Evolutionary conservation across 768 basidiomycete genomes (phyloP).

Genomic region (Imleria badia): DNA sequence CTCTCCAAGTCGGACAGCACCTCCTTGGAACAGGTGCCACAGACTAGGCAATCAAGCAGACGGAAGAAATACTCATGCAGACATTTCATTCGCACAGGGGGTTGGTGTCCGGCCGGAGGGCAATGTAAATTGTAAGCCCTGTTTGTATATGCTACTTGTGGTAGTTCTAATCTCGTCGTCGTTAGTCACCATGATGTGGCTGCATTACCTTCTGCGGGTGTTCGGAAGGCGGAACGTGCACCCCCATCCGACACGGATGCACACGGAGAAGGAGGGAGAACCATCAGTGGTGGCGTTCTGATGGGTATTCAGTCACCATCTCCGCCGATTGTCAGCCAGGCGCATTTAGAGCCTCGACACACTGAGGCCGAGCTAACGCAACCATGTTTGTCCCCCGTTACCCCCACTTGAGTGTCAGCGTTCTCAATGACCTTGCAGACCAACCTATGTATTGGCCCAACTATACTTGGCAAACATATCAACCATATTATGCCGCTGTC

Average conservation of each 20-base stretch:
- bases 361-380: constrained; percentile 32
- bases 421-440: constrained; percentile 8
- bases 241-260: constrained; percentile 4
- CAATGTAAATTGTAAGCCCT: constrained; percentile 42
- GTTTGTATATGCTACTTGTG: not conserved
- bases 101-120: constrained; percentile 43
- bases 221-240: constrained; percentile 6
- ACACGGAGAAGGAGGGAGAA: constrained; percentile 12
- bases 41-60: not conserved
- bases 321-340: constrained; percentile 5
- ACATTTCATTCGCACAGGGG: constrained; percentile 41
- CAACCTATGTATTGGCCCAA: constrained; percentile 17
- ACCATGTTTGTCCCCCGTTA: constrained; percentile 30
- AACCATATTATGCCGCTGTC: constrained; percentile 30
- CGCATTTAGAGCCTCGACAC: constrained; percentile 20
- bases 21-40: constrained; percentile 8
- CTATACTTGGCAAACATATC: constrained; percentile 12
- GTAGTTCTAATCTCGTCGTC: not conserved
- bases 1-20: constrained; percentile 25
- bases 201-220: constrained; percentile 20
- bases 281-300: constrained; percentile 28
- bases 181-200: constrained; percentile 24
- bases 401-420: not conserved
- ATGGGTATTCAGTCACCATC: constrained; percentile 15
- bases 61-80: constrained; percentile 40